phyloP scores from a whole-genome alignment of 2,329 filamentous ascomycete genomes.

The Colletotrichum karsti region DNA sequence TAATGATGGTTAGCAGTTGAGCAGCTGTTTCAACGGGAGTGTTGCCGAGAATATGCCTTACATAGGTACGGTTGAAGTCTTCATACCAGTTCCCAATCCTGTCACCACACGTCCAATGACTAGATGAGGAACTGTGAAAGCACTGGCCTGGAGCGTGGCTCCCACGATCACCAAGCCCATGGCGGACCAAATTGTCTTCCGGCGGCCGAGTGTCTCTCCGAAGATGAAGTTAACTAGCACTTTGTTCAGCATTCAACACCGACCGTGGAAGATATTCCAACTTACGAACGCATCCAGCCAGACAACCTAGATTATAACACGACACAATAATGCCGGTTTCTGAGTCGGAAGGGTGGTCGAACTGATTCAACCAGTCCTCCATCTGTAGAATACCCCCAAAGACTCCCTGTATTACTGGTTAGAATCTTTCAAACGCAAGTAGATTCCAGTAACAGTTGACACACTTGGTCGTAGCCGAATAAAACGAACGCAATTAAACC shows the following conservation, averaged over 20 bases:
- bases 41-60: conserved; percentile 19
- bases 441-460: no score
- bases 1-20: background rate
- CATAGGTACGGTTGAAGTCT: conserved; percentile 46
- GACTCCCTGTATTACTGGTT: conserved; percentile 38
- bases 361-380: conserved; percentile 45
- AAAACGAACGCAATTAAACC: conserved; percentile 37
- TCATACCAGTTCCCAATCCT: conserved; percentile 46
- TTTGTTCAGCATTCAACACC: background rate
- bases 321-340: conserved; percentile 40
- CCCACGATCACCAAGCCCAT: conserved; percentile 42
- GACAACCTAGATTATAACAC: conserved; percentile 50
- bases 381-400: conserved; percentile 57
- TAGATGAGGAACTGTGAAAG: conserved; percentile 49
- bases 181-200: conserved; percentile 40
- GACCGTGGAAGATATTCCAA: fast-evolving
- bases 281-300: conserved; percentile 45
- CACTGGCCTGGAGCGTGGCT: conserved; percentile 41
- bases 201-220: conserved; percentile 43
- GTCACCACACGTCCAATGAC: conserved; percentile 50
- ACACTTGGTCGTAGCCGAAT: conserved; percentile 53
- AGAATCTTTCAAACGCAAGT: no score
- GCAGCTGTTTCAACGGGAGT: no score
- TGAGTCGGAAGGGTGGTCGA: conserved; percentile 35
- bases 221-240: conserved; percentile 32